Base-by-base conservation (phyloP, 495 filamentous ascomycete species). In the Aspergillus indologenus region DNA sequence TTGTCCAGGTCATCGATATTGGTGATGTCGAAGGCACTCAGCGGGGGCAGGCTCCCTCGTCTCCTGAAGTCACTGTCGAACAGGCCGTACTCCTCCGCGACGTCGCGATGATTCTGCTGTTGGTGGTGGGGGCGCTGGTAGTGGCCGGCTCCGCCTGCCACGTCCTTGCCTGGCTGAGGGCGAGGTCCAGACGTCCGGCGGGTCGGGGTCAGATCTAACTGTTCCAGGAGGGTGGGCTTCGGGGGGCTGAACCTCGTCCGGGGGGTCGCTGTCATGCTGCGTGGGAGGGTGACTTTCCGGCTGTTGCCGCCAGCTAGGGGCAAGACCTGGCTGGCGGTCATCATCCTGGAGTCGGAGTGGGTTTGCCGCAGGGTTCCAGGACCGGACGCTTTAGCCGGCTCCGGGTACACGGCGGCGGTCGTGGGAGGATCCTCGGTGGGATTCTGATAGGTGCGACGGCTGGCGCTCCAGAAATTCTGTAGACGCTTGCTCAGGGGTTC, bases 201-300 rank as follows among this genome's bases (percentile, higher is more conserved):
- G 21, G 73, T 77, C 31, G 77, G 77, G 12, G 77, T 77, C 31
- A 69, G 60, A 48, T 78, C 75, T 12, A 75, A 61, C 50, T 74
- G 69, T 19, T 78, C 75, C 17, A 78, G 65, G 11, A 78, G 70
- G 26, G 75, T 74, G 18, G 72, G 75, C 54, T 78, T 78, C 8
- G 75, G 75, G 29, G 72, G 75, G 49, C 75, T 79, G 54, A 79
- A 79, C 44, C 77, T 68, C 19, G 72, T 77, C 46, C 73, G 69
- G 24, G 75, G 74, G 1, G 75, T 78, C 24, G 66, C 65, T 14
- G 71, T 73, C 59, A 70, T 71, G 57, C 64, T 77, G 40, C 64
- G 77, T 6, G 74, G 68, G 20, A 78, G 68, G 24, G 65, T 70
- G 34, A 73, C 69, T 63, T 75, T 75, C 52, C 71, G 72, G 42